Evolutionary conservation across 768 basidiomycete genomes (phyloP).

Genomic region (Rhodosporidiobolus odoratus): DNA sequence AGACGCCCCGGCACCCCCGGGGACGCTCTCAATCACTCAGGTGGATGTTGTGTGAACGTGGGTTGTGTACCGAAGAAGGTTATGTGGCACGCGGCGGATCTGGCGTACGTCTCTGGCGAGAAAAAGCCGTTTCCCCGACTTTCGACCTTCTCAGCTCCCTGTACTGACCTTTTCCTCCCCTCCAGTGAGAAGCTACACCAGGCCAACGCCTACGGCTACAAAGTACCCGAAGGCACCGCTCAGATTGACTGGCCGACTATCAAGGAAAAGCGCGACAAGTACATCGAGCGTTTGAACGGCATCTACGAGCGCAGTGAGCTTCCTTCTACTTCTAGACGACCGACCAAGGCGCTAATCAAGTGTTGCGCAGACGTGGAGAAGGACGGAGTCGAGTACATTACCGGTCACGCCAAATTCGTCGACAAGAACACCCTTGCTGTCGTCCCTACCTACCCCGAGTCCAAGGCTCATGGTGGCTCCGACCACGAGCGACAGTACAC

Average conservation of each 20-base stretch:
- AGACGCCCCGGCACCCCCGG: too few relatives aligned
- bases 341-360: neutral
- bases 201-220: slow-evolving; percentile 60
- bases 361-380: slow-evolving; percentile 58
- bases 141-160: neutral
- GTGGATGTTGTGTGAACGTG: slow-evolving; percentile 90
- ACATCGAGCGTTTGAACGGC: slow-evolving; percentile 78
- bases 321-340: too few relatives aligned
- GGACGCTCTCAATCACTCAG: too few relatives aligned
- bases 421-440: slow-evolving; percentile 69
- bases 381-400: slow-evolving; percentile 81
- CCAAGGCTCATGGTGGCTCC: slow-evolving; percentile 35
- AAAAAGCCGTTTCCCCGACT: neutral
- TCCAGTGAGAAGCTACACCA: slow-evolving; percentile 69
- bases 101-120: slow-evolving; percentile 19
- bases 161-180: neutral
- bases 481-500: slow-evolving; percentile 71
- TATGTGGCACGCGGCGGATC: slow-evolving; percentile 94
- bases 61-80: slow-evolving; percentile 96
- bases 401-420: slow-evolving; percentile 67
- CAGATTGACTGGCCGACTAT: slow-evolving; percentile 81
- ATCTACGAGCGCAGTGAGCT: slow-evolving; percentile 69
- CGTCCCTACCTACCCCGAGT: slow-evolving; percentile 46
- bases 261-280: slow-evolving; percentile 92
- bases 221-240: slow-evolving; percentile 41